phyloP scores from a whole-genome alignment of 1,139 yeast species.

The Candida gigantensis region DNA sequence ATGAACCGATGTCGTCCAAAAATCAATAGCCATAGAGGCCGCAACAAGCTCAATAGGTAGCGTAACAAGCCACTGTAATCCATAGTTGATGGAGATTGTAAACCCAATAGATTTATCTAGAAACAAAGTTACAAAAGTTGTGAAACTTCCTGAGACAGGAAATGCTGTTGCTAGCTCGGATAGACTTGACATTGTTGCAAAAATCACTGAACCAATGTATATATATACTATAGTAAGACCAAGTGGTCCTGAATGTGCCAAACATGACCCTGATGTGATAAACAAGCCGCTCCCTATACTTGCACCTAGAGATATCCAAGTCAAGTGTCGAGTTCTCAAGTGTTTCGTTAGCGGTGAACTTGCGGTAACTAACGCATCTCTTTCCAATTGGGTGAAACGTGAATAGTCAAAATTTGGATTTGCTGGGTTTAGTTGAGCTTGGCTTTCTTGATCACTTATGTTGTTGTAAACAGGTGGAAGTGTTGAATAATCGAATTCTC shows the following conservation, averaged over 20 bases:
- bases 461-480: slow-evolving; percentile 18
- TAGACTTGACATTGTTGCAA: slow-evolving; percentile 36
- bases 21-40: slow-evolving; percentile 36
- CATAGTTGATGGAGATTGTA: slow-evolving; percentile 46
- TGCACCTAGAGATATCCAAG: slow-evolving; percentile 45
- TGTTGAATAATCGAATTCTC: slow-evolving; percentile 22
- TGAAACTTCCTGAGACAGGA: slow-evolving; percentile 43
- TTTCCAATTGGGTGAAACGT: slow-evolving; percentile 28
- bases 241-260: slow-evolving; percentile 39
- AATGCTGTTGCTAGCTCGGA: slow-evolving; percentile 43
- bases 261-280: slow-evolving; percentile 35
- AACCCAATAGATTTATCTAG: slow-evolving; percentile 40
- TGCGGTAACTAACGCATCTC: slow-evolving; percentile 35
- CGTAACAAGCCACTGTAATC: slow-evolving; percentile 41
- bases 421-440: slow-evolving; percentile 12
- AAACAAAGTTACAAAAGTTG: slow-evolving; percentile 38
- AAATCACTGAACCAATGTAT: slow-evolving; percentile 33
- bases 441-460: slow-evolving; percentile 6
- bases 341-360: slow-evolving; percentile 33
- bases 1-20: slow-evolving; percentile 28
- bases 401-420: slow-evolving; percentile 35
- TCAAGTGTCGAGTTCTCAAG: slow-evolving; percentile 41
- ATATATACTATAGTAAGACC: slow-evolving; percentile 36
- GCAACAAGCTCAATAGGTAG: slow-evolving; percentile 43
- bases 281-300: slow-evolving; percentile 46